These are phyloP conservation scores for Blastocystis sp. DNA, from an alignment of 352 stramenopile species.

Conservation along the genomic window DNA sequence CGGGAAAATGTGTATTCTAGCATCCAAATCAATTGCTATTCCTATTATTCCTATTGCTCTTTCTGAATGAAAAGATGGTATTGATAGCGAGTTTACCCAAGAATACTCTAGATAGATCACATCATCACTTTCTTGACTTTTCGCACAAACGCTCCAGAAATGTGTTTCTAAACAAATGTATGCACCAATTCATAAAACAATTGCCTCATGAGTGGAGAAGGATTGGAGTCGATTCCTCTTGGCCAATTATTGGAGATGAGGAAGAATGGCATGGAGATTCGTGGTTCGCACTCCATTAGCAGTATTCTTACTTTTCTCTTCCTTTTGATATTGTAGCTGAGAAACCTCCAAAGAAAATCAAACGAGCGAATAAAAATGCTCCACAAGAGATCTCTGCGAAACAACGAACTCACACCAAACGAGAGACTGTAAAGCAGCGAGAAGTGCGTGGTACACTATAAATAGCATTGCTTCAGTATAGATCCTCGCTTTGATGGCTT, in stretches of 20 bases:
- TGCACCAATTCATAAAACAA: background rate
- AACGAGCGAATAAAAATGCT: conserved; percentile 41
- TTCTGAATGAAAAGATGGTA: too few species aligned
- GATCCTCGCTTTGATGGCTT: conserved; percentile 59
- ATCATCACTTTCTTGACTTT: too few species aligned
- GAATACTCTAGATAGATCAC: too few species aligned
- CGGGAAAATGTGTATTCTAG: background rate
- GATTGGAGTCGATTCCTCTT: conserved; percentile 42
- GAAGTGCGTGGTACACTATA: background rate
- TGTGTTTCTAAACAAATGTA: background rate
- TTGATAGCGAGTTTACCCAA: too few species aligned
- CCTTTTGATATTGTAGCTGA: background rate
- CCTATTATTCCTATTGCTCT: too few species aligned
- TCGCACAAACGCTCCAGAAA: too few species aligned
- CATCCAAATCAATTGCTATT: too few species aligned
- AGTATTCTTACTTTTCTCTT: background rate
- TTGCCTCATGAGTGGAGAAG: conserved; percentile 26
- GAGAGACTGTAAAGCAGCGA: background rate
- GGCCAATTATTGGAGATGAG: conserved; percentile 47
- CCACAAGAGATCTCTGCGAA: conserved; percentile 57
- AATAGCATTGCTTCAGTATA: background rate
- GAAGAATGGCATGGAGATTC: conserved; percentile 47
- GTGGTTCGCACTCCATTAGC: background rate
- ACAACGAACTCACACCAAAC: background rate
- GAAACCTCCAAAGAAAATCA: background rate